Conservation (phyloP, 495 filamentous ascomycete genomes). For the Letharia lupina region DNA sequence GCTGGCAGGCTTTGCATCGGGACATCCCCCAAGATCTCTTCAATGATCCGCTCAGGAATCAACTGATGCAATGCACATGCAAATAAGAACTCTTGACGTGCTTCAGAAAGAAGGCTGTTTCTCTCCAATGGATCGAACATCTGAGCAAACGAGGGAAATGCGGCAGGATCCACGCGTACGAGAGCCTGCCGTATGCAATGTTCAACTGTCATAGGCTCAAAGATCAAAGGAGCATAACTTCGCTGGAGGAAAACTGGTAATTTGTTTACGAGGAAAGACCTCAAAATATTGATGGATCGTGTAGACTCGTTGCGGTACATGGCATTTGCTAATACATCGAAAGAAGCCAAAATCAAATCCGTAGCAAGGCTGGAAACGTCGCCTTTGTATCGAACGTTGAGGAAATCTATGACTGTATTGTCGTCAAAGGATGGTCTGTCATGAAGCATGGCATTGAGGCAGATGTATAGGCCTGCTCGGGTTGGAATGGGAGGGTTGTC, state of each 20-base stretch:
- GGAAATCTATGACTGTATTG: conserved; percentile 61
- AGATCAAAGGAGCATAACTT: conserved; percentile 50
- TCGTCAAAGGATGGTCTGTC: conserved; percentile 72
- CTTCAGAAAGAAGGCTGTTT: conserved; percentile 67
- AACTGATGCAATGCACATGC: conserved; percentile 80
- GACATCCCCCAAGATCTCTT: conserved; percentile 73
- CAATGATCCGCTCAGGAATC: conserved; percentile 68
- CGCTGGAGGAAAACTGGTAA: conserved; percentile 66
- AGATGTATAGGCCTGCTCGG: conserved; percentile 88
- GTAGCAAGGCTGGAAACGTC: conserved; percentile 66
- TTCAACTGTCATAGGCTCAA: conserved; percentile 60
- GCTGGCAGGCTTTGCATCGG: conserved; percentile 73
- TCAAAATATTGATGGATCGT: conserved; percentile 66
- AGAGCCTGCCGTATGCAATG: conserved; percentile 74
- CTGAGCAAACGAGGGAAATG: conserved; percentile 70
- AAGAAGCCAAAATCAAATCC: conserved; percentile 77
- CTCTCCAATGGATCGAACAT: conserved; percentile 70
- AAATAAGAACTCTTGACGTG: conserved; percentile 87
- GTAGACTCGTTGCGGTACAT: conserved; percentile 68
- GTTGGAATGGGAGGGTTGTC: conserved; percentile 64
- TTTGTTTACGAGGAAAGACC: conserved; percentile 91
- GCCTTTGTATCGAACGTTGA: conserved; percentile 75
- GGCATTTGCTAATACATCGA: conserved; percentile 81
- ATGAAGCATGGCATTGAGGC: conserved; percentile 73
- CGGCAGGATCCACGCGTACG: conserved; percentile 63